phyloP scores from a whole-genome alignment of 2,329 filamentous ascomycete species.

The Microsporum canis region DNA sequence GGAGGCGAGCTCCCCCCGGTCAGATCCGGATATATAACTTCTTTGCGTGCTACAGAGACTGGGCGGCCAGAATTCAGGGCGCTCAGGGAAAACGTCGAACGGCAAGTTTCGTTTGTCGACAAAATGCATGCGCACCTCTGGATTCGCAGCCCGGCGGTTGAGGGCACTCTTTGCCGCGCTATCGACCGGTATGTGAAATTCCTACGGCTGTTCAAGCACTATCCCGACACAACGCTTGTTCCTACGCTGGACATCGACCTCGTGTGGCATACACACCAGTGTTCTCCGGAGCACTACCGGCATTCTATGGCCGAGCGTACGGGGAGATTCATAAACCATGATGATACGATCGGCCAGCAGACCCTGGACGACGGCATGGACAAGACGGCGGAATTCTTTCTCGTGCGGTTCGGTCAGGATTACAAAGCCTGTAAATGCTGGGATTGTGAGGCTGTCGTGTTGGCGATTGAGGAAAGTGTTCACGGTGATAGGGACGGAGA shows the following conservation, averaged over 20 bases:
- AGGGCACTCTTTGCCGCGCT: constrained; percentile 27
- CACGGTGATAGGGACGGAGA: too few relatives aligned
- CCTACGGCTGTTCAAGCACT: constrained; percentile 24
- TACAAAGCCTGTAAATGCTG: constrained; percentile 23
- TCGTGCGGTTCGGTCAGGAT: constrained; percentile 25
- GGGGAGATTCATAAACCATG: constrained; percentile 28
- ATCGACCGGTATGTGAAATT: constrained; percentile 32
- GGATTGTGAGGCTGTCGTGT: constrained; percentile 3
- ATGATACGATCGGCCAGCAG: constrained; percentile 27
- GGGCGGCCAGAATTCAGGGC: too few relatives aligned
- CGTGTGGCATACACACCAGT: constrained; percentile 37
- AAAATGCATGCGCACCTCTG: constrained; percentile 35
- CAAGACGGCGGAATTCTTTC: constrained; percentile 23
- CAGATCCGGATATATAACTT: too few relatives aligned
- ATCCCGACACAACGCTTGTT: constrained; percentile 24
- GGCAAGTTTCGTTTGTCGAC: constrained; percentile 29
- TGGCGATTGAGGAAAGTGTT: not conserved
- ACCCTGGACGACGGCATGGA: constrained; percentile 21
- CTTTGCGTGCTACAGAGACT: too few relatives aligned
- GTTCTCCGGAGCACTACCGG: constrained; percentile 22
- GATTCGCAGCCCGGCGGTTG: constrained; percentile 28
- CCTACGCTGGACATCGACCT: constrained; percentile 37
- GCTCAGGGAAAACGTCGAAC: too few relatives aligned
- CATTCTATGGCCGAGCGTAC: constrained; percentile 10
- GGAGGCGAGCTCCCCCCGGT: too few relatives aligned